These are phyloP conservation scores for Magnusiomyces tetraspermus DNA, from an alignment of 1,139 yeast species.

Conservation along the genomic window DNA sequence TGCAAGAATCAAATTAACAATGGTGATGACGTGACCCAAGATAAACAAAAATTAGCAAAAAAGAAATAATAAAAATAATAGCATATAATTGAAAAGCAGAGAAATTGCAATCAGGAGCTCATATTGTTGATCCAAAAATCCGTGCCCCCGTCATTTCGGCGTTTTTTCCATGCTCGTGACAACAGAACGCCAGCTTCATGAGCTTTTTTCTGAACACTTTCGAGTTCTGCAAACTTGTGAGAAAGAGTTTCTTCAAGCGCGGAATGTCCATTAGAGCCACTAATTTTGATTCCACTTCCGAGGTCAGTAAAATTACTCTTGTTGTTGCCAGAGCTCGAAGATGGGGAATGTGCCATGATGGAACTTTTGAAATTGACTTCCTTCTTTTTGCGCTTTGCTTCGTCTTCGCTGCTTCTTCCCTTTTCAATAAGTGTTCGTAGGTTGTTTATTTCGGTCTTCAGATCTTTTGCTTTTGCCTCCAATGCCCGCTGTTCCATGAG, in stretches of 20 bases:
- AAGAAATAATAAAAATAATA: background rate
- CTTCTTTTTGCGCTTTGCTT: background rate
- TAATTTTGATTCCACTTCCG: background rate
- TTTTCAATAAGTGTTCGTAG: background rate
- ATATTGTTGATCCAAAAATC: constrained; percentile 6
- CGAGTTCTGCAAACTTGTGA: background rate
- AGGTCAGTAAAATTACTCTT: background rate
- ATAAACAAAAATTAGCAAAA: too few species aligned
- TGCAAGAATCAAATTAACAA: too few species aligned
- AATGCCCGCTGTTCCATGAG: background rate
- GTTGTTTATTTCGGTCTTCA: background rate
- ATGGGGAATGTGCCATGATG: too few species aligned
- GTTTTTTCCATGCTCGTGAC: constrained; percentile 2
- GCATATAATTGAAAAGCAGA: background rate
- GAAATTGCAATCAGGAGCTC: background rate
- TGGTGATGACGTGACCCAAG: too few species aligned
- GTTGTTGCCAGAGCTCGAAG: too few species aligned
- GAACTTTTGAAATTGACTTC: background rate
- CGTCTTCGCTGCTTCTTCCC: background rate
- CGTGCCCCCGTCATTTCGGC: background rate
- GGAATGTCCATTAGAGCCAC: too few species aligned
- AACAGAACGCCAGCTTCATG: constrained; percentile 5
- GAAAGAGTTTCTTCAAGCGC: constrained; percentile 2
- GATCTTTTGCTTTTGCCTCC: background rate
- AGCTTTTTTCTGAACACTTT: background rate